A percentile compares a stretch with the other conserved stretches of the same genome.
phyloP scores from a whole-genome alignment of 2,329 filamentous ascomycete species.

The Blastomyces parvus region DNA sequence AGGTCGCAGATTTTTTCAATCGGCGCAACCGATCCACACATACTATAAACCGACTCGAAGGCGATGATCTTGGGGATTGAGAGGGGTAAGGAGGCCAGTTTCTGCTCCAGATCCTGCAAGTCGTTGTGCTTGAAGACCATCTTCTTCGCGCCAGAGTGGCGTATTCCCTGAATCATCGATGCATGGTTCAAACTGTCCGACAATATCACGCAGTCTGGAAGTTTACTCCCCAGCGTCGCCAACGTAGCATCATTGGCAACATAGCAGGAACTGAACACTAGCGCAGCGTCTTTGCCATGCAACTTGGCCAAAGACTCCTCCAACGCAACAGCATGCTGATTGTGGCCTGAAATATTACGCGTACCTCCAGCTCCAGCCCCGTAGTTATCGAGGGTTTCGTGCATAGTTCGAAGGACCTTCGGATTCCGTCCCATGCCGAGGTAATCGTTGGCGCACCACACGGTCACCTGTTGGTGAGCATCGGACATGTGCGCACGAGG shows the following conservation, averaged over 20 bases:
- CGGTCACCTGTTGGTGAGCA: conserved; percentile 77
- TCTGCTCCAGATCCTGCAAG: conserved; percentile 80
- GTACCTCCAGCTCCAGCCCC: conserved; percentile 93
- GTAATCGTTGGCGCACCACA: conserved; percentile 99
- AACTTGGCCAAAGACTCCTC: conserved; percentile 76
- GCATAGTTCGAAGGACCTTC: conserved; percentile 81
- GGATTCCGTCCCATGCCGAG: conserved; percentile 93
- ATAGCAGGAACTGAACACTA: conserved; percentile 97
- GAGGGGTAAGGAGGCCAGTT: conserved; percentile 76
- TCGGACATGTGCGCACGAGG: conserved; percentile 84
- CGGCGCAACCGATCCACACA: conserved; percentile 95
- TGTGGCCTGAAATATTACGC: conserved; percentile 95
- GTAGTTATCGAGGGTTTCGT: conserved; percentile 87
- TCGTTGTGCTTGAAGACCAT: conserved; percentile 99
- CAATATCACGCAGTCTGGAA: conserved; percentile 94
- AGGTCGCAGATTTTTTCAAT: conserved; percentile 94
- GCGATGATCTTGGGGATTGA: conserved; percentile 94
- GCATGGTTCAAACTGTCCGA: conserved; percentile 96
- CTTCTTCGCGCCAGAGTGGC: conserved; percentile 93
- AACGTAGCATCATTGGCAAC: conserved; percentile 96
- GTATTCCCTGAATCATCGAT: conserved; percentile 98
- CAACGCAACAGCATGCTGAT: conserved; percentile 79
- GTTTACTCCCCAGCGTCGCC: conserved; percentile 89
- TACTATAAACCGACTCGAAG: conserved; percentile 97
- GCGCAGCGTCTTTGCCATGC: conserved; percentile 80